Percentiles rank a stretch among this genome's conserved stretches.
These are phyloP conservation scores for Infundibulicybe gibba DNA, from an alignment of 768 basidiomycete species.

Conservation along the genomic window DNA sequence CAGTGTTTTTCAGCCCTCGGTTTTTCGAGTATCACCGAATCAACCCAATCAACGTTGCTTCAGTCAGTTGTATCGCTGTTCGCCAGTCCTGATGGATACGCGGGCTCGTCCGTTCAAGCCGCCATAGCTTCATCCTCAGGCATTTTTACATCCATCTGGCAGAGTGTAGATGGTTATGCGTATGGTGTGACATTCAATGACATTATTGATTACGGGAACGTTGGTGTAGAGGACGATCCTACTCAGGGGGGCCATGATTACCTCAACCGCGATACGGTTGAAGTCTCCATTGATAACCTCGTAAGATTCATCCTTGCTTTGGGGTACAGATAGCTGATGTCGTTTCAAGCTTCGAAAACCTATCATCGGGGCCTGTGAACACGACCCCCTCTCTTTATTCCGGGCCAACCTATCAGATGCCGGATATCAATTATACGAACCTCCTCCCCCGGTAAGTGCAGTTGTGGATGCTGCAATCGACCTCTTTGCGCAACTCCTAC, in stretches of 20 bases:
- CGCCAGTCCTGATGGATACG: constrained; percentile 82
- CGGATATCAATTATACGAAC: constrained; percentile 48
- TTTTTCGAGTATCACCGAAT: constrained; percentile 72
- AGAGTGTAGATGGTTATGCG: constrained; percentile 82
- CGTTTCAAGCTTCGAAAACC: constrained; percentile 63
- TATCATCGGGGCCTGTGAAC: constrained; percentile 79
- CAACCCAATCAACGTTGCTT: constrained; percentile 76
- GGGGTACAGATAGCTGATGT: constrained; percentile 2
- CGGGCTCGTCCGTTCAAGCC: constrained; percentile 84
- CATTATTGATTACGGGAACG: constrained; percentile 40
- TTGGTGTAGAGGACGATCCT: constrained; percentile 26
- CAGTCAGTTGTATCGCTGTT: constrained; percentile 81
- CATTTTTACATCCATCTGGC: constrained; percentile 83
- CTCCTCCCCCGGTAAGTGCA: constrained; percentile 74
- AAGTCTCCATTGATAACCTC: constrained; percentile 73
- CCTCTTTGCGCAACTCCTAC: constrained; percentile 76
- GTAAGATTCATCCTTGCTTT: constrained; percentile 36
- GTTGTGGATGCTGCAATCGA: constrained; percentile 90
- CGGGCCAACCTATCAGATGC: constrained; percentile 40
- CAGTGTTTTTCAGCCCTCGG: constrained; percentile 88
- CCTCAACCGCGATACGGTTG: constrained; percentile 76
- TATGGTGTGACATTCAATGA: constrained; percentile 83
- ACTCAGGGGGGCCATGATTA: constrained; percentile 37
- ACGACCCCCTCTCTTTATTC: constrained; percentile 77
- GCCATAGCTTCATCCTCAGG: constrained; percentile 87